Percentiles rank a stretch among this genome's conserved stretches.
These are phyloP conservation scores for Flaveria robusta DNA, from an alignment of 129 eudicot species.

Conservation along the genomic window DNA sequence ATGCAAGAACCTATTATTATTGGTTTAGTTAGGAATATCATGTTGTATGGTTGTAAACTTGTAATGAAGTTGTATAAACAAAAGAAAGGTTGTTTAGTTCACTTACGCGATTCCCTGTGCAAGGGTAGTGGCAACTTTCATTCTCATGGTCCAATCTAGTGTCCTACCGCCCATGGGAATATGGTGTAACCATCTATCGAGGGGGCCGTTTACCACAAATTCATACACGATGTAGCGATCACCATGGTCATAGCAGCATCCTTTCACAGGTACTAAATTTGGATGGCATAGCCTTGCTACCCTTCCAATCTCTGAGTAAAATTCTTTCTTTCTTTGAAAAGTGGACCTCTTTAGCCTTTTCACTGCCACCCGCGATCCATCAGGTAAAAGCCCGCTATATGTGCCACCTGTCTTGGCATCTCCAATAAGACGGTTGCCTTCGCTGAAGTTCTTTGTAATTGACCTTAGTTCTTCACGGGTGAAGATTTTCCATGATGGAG, in stretches of 20 bases:
- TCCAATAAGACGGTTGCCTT: slow-evolving; percentile 92
- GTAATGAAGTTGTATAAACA: neutral
- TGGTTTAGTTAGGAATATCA: slow-evolving; percentile 8
- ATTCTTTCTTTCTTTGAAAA: slow-evolving; percentile 92
- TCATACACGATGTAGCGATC: slow-evolving; percentile 91
- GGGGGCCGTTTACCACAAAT: slow-evolving; percentile 76
- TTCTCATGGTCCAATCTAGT: slow-evolving; percentile 90
- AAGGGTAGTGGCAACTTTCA: slow-evolving; percentile 88
- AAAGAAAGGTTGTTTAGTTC: slow-evolving; percentile 7
- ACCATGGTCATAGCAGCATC: slow-evolving; percentile 97
- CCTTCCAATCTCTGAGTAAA: slow-evolving; percentile 87
- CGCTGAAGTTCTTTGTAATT: slow-evolving; percentile 87
- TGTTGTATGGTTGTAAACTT: neutral
- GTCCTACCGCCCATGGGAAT: slow-evolving; percentile 86
- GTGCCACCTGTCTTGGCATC: slow-evolving; percentile 98
- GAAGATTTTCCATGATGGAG: slow-evolving; percentile 90
- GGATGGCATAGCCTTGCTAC: slow-evolving; percentile 93
- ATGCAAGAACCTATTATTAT: slow-evolving; percentile 69
- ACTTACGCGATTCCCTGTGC: slow-evolving; percentile 99
- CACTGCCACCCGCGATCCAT: slow-evolving; percentile 86
- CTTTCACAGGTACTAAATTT: slow-evolving; percentile 81
- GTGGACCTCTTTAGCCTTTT: slow-evolving; percentile 88
- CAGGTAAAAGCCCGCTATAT: slow-evolving; percentile 77
- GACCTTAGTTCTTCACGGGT: slow-evolving; percentile 79
- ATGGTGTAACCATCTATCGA: slow-evolving; percentile 93